Evolutionary conservation across 805 yeast species (phyloP).

Genomic region (Candida lessepsii): DNA sequence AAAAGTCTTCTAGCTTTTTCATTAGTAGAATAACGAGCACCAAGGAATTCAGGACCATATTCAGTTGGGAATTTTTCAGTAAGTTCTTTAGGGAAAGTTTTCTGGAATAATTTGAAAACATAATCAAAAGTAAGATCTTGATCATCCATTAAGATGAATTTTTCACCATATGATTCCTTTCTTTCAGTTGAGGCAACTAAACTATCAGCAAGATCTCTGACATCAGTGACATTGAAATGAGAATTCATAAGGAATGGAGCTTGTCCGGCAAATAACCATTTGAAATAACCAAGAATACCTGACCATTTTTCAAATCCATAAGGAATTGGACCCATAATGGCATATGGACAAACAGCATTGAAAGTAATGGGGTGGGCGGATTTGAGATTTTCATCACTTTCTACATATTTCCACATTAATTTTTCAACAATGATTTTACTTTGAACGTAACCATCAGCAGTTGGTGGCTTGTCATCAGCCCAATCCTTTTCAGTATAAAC

Average conservation of each 20-base stretch:
- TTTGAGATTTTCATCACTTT: conserved; percentile 9
- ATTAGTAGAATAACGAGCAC: neutral
- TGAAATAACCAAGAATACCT: neutral
- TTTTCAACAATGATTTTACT: conserved; percentile 13
- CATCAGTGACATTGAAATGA: conserved; percentile 8
- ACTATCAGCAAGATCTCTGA: conserved; percentile 9
- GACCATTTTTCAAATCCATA: conserved; percentile 6
- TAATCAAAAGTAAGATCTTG: neutral
- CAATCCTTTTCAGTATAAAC: conserved; percentile 5
- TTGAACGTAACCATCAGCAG: conserved; percentile 9
- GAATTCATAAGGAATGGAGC: neutral
- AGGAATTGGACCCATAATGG: conserved; percentile 13
- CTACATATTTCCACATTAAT: conserved; percentile 11
- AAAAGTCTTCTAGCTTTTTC: conserved; percentile 4
- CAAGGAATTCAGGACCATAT: neutral
- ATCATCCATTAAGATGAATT: conserved; percentile 3
- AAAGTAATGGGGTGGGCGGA: conserved; percentile 4
- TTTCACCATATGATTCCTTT: conserved; percentile 8
- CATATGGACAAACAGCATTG: conserved; percentile 9
- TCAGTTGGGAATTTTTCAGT: conserved; percentile 8
- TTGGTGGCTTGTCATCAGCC: conserved; percentile 2
- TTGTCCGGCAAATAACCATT: neutral
- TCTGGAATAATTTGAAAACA: neutral
- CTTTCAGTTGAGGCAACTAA: conserved; percentile 5
- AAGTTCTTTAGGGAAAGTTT: conserved; percentile 3